These are phyloP conservation scores for Penicillium corylophilum DNA, from an alignment of 2,329 filamentous ascomycete genomes.

Conservation along the genomic window DNA sequence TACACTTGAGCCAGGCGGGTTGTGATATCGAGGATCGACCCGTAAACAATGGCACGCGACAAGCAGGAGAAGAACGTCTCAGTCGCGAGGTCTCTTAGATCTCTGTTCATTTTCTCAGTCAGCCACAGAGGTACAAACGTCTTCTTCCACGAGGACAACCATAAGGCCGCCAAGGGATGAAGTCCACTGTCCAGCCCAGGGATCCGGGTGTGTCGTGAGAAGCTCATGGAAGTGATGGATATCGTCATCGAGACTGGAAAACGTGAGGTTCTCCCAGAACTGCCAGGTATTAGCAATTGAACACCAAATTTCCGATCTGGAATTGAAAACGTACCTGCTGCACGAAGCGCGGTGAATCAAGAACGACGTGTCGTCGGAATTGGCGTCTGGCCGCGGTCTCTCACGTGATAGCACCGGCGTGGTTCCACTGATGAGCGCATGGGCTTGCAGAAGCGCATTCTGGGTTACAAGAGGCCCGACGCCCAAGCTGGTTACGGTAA, in stretches of 20 bases:
- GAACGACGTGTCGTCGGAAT: slow-evolving; percentile 9
- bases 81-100: slow-evolving; percentile 42
- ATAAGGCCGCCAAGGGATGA: slow-evolving; percentile 34
- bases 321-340: slow-evolving; percentile 6
- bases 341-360: slow-evolving; percentile 1
- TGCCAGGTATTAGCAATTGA: not conserved
- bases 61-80: not conserved
- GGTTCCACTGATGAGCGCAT: slow-evolving; percentile 25
- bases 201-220: slow-evolving; percentile 36
- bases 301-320: not conserved
- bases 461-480: slow-evolving; percentile 12
- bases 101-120: slow-evolving; percentile 50
- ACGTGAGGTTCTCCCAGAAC: slow-evolving; percentile 10
- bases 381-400: slow-evolving; percentile 8
- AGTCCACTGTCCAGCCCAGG: slow-evolving; percentile 28
- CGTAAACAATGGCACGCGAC: not conserved
- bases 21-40: not conserved
- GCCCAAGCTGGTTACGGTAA: slow-evolving; percentile 10
- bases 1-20: slow-evolving; percentile 1
- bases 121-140: slow-evolving; percentile 31
- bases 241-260: slow-evolving; percentile 42
- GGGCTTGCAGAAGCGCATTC: slow-evolving; percentile 16
- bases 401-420: slow-evolving; percentile 20
- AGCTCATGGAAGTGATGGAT: slow-evolving; percentile 32
- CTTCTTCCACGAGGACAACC: slow-evolving; percentile 36